Percentiles rank a stretch among this genome's conserved stretches.
Evolutionary conservation across 2,329 filamentous ascomycete species (phyloP).

Genomic region (Exserohilum turcica): DNA sequence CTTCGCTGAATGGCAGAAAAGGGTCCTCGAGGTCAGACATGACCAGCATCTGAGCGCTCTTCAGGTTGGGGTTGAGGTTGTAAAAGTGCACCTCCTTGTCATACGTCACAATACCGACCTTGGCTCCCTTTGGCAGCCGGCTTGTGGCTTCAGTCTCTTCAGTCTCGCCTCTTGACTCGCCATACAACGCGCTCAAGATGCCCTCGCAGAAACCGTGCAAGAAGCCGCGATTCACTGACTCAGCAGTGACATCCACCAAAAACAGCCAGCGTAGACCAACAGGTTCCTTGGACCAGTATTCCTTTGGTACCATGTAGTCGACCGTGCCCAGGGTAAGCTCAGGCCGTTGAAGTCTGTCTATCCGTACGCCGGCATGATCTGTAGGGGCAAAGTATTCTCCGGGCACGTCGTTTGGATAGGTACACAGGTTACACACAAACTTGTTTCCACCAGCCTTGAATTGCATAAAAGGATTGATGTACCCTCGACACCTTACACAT

Average conservation of each 20-base stretch:
- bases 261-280: conserved; percentile 88
- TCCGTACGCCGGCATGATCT: conserved; percentile 81
- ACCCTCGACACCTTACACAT: conserved; percentile 89
- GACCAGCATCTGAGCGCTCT: conserved; percentile 95
- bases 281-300: conserved; percentile 97
- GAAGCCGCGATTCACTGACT: conserved; percentile 88
- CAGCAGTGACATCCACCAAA: conserved; percentile 89
- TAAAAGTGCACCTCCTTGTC: conserved; percentile 99
- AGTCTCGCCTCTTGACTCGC: conserved; percentile 56
- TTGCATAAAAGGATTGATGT: conserved; percentile 99
- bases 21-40: conserved; percentile 98
- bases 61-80: conserved; percentile 79
- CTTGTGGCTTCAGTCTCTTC: conserved; percentile 58
- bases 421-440: conserved; percentile 97
- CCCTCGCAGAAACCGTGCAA: conserved; percentile 89
- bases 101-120: conserved; percentile 92
- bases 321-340: conserved; percentile 92
- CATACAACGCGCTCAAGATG: conserved; percentile 83
- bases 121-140: conserved; percentile 75
- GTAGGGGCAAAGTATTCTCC: conserved; percentile 92
- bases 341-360: conserved; percentile 86
- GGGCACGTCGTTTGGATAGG: conserved; percentile 92
- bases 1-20: conserved; percentile 88
- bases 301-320: conserved; percentile 95
- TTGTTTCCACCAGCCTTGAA: conserved; percentile 94